Percentiles rank a stretch among this genome's conserved stretches.
phyloP scores from a whole-genome alignment of 768 basidiomycete species.

The Boletus barrowsii region DNA sequence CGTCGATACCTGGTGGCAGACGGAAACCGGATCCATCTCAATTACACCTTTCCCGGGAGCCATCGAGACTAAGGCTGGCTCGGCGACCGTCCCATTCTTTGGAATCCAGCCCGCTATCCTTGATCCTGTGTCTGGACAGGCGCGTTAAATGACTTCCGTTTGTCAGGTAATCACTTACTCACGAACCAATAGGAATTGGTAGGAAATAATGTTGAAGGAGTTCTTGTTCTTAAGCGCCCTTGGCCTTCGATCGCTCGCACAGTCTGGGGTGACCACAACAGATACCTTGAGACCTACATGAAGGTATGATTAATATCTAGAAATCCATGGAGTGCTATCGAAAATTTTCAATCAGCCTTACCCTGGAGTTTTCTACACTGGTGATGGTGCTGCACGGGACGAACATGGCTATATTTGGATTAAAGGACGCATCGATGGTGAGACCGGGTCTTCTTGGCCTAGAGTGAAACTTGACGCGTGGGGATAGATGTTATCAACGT shows the following conservation, averaged over 20 bases:
- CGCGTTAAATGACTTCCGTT: conserved; percentile 18
- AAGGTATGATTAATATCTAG: conserved; percentile 31
- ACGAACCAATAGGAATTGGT: conserved; percentile 47
- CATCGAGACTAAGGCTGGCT: conserved; percentile 92
- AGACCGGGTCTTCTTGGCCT: conserved; percentile 19
- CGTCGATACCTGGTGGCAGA: conserved; percentile 97
- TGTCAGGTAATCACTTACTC: background rate
- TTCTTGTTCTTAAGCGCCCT: conserved; percentile 78
- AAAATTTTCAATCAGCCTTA: conserved; percentile 49
- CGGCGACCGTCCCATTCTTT: conserved; percentile 97
- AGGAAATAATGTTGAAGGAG: conserved; percentile 87
- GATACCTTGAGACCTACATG: conserved; percentile 79
- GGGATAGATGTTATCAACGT: conserved; percentile 91
- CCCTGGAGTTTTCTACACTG: conserved; percentile 93
- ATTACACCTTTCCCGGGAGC: conserved; percentile 96
- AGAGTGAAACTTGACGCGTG: background rate
- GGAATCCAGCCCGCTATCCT: conserved; percentile 88
- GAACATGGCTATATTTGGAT: conserved; percentile 99
- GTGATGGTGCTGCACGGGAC: conserved; percentile 93
- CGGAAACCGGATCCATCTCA: conserved; percentile 95
- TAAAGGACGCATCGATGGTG: conserved; percentile 93
- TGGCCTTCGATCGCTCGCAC: conserved; percentile 97
- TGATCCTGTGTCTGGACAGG: conserved; percentile 76
- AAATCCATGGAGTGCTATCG: conserved; percentile 39
- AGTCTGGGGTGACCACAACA: conserved; percentile 87